Conservation (phyloP, 2,329 filamentous ascomycete species). For the Aspergillus brunneoviolaceus region DNA sequence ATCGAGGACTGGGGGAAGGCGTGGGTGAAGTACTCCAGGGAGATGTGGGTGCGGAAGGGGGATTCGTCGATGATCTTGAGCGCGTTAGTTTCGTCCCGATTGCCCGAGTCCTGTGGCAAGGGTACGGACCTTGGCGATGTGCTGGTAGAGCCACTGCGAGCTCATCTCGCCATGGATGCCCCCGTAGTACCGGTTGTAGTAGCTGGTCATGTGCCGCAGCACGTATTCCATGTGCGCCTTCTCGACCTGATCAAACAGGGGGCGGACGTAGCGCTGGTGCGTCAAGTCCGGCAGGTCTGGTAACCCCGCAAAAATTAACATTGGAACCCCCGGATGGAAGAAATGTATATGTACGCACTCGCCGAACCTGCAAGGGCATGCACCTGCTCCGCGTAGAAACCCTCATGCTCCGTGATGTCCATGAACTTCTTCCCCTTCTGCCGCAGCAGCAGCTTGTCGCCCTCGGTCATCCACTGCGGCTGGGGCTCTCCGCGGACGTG, state of each 20-base stretch:
- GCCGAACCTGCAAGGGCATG: neutral
- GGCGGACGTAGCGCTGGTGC: neutral
- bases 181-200: conserved; percentile 7
- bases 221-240: neutral
- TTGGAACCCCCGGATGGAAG: too few species aligned
- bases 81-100: too few species aligned
- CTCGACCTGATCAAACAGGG: neutral
- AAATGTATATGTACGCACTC: neutral
- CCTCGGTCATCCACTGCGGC: conserved; percentile 6
- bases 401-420: neutral
- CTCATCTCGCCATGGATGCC: conserved; percentile 3
- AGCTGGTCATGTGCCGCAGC: conserved; percentile 4
- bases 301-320: neutral
- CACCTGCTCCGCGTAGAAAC: neutral
- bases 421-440: conserved; percentile 2
- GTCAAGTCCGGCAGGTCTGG: neutral
- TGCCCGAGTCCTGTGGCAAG: too few species aligned
- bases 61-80: neutral
- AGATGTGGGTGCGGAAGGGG: conserved; percentile 5
- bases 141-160: neutral
- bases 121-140: neutral
- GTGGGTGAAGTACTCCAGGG: conserved; percentile 7
- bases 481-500: neutral
- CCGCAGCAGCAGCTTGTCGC: conserved; percentile 4
- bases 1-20: conserved; percentile 3